Evolutionary conservation across 1,139 yeast genomes (phyloP).

Genomic region (Hanseniaspora gamundiae): DNA sequence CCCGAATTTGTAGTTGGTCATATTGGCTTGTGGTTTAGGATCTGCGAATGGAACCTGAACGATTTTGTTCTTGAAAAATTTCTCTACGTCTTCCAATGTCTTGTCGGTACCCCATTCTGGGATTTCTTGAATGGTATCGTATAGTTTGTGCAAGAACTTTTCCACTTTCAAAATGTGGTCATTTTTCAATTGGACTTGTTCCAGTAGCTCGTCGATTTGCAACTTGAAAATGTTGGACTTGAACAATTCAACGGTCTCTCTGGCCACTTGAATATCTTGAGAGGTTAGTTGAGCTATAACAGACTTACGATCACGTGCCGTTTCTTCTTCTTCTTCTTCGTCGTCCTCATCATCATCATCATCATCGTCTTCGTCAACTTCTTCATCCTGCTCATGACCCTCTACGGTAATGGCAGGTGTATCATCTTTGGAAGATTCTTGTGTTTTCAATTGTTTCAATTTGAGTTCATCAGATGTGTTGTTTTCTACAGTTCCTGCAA

Average conservation of each 20-base stretch:
- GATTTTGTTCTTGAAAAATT: slow-evolving; percentile 36
- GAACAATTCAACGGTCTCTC: slow-evolving; percentile 89
- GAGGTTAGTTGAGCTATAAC: slow-evolving; percentile 35
- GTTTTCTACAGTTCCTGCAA: slow-evolving; percentile 3
- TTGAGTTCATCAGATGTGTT: background rate
- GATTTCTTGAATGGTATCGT: slow-evolving; percentile 52
- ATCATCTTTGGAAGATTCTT: slow-evolving; percentile 12
- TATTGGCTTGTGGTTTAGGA: slow-evolving; percentile 56
- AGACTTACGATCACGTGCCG: slow-evolving; percentile 10
- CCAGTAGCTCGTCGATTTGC: slow-evolving; percentile 81
- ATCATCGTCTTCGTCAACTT: slow-evolving; percentile 11
- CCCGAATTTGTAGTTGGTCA: slow-evolving; percentile 56
- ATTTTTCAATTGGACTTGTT: slow-evolving; percentile 67
- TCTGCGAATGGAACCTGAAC: slow-evolving; percentile 77
- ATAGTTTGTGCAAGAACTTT: slow-evolving; percentile 63
- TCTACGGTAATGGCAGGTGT: slow-evolving; percentile 6
- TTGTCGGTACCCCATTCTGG: slow-evolving; percentile 39
- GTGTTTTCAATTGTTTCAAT: background rate
- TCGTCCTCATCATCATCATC: slow-evolving; percentile 11
- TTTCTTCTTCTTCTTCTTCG: slow-evolving; percentile 15
- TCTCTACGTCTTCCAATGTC: slow-evolving; percentile 40
- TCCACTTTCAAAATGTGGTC: slow-evolving; percentile 55
- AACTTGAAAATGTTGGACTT: slow-evolving; percentile 88
- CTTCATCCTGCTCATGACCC: slow-evolving; percentile 10
- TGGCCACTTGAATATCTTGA: slow-evolving; percentile 79